Evolutionary conservation across 768 basidiomycete genomes (phyloP), one percentile per base, ranked within the genome.

Genomic region (Dendrothele bispora): DNA sequence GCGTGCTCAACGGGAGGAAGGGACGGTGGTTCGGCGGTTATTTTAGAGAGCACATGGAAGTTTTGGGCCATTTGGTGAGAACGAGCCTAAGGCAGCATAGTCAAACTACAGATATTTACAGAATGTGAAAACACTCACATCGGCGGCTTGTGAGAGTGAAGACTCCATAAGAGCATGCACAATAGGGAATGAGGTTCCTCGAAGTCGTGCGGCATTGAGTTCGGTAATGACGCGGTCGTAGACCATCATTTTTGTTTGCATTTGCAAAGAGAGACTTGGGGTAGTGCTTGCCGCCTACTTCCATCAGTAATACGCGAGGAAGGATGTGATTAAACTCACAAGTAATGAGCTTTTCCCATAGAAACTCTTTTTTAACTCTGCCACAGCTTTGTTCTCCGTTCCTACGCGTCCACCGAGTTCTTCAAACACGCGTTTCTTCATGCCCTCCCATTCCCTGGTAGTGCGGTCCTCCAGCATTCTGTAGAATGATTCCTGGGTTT

Each of bases 221-320:
- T 90, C 83, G 6, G 79, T 72, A 35, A 98, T 72, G 26, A 89
- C 84, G 39, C 83, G 82, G 71, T 95, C 90, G 63, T 98, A 99
- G 11, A 83, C 85, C 88, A 98, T 91, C 94, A 98, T 94, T 68
- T 90, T 91, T 66, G 79, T 83, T 65, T 95, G 93, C 86, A 88
- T 88, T 60, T 91, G 88, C 32, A 89, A 64, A 12, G 77, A 82
- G 18, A 85, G 67, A 50, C 75, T 82, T 1, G 86, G 82, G 1
- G 75, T 70, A 1, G 72, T 66, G 46, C 61, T 70, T 77, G 49
- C 34, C 36, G 17, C 27, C 29, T 50, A 41, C 34, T 14, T n/a
- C 29, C 32, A 25, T 11, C 29, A 21, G 46, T 39, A 36, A 34
- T 12, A 10, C 35, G 14, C 41, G 12, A 12, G 40, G 30, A 42